phyloP scores from a whole-genome alignment of 345 rosid genomes.

The Nasturtium officinale region DNA sequence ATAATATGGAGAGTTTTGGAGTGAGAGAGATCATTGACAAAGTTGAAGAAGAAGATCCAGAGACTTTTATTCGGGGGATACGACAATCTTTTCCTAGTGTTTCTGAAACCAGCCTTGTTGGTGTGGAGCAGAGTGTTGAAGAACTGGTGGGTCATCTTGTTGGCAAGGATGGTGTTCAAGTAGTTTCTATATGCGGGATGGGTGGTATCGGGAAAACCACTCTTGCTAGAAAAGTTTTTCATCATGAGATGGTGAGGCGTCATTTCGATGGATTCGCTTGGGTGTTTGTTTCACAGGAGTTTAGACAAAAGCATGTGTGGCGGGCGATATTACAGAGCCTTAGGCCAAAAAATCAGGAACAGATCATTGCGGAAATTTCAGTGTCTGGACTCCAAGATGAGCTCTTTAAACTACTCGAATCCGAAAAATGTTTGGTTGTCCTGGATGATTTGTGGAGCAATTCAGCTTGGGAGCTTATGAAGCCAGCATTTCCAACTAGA shows the following conservation, averaged over 20 bases:
- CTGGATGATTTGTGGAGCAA: conserved; percentile 52
- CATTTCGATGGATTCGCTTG: conserved; percentile 43
- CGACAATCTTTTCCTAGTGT: conserved; percentile 25
- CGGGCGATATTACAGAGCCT: conserved; percentile 39
- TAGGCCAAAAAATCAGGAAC: conserved; percentile 35
- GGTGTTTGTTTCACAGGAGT: conserved; percentile 50
- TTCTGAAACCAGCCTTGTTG: conserved; percentile 16
- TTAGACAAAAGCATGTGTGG: conserved; percentile 41
- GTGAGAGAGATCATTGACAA: conserved; percentile 20
- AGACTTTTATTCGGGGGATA: background rate
- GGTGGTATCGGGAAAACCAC: conserved; percentile 59
- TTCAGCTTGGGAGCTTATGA: conserved; percentile 45
- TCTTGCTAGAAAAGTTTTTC: conserved; percentile 45
- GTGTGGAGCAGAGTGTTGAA: conserved; percentile 19
- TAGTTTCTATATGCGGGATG: conserved; percentile 50
- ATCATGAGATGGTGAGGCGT: conserved; percentile 29
- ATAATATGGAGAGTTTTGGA: conserved; percentile 24
- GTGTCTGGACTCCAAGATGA: conserved; percentile 29
- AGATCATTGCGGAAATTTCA: conserved; percentile 33
- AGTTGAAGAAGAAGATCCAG: background rate
- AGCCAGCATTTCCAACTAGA: conserved; percentile 36
- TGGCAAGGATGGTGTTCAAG: background rate
- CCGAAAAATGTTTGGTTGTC: conserved; percentile 46
- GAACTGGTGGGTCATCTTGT: conserved; percentile 14
- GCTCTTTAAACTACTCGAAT: conserved; percentile 18